Evolutionary conservation across 2,329 filamentous ascomycete genomes (phyloP).

Genomic region (Macrophomina pseudophaseolina): DNA sequence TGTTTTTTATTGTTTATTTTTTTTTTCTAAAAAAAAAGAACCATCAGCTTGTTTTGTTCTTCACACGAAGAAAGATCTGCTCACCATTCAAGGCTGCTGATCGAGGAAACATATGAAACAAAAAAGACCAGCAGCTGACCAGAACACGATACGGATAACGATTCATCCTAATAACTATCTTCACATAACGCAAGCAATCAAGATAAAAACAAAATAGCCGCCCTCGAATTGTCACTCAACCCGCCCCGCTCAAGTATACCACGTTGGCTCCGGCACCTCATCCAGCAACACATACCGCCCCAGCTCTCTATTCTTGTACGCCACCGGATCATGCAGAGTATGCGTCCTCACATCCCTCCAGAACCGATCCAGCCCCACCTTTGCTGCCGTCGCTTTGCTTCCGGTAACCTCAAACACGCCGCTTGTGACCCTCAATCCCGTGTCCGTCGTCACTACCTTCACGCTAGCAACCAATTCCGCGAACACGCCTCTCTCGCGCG

Average conservation of each 20-base stretch:
- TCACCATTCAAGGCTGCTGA: too few species aligned
- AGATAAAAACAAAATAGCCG: too few species aligned
- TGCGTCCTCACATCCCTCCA: constrained; percentile 72
- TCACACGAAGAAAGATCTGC: too few species aligned
- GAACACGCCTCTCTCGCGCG: constrained; percentile 61
- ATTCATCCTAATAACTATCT: too few species aligned
- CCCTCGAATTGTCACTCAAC: background rate
- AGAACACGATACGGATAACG: too few species aligned
- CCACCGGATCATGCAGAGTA: constrained; percentile 69
- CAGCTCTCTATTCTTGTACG: constrained; percentile 69
- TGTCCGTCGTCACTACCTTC: constrained; percentile 68
- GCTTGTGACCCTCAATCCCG: constrained; percentile 61
- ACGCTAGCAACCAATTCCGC: constrained; percentile 67
- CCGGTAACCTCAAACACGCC: constrained; percentile 70
- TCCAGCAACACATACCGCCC: constrained; percentile 62
- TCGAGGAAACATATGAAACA: too few species aligned
- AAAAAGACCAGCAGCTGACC: too few species aligned
- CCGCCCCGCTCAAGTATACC: constrained; percentile 59
- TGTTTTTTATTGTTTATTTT: too few species aligned
- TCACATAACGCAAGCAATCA: too few species aligned
- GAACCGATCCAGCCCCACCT: constrained; percentile 67
- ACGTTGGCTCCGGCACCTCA: constrained; percentile 63
- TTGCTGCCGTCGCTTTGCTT: constrained; percentile 61
- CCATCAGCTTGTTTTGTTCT: too few species aligned
- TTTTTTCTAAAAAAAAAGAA: too few species aligned